Evolutionary conservation across 2,329 filamentous ascomycete species (phyloP).

Genomic region (Alternaria hordeiaustralica): DNA sequence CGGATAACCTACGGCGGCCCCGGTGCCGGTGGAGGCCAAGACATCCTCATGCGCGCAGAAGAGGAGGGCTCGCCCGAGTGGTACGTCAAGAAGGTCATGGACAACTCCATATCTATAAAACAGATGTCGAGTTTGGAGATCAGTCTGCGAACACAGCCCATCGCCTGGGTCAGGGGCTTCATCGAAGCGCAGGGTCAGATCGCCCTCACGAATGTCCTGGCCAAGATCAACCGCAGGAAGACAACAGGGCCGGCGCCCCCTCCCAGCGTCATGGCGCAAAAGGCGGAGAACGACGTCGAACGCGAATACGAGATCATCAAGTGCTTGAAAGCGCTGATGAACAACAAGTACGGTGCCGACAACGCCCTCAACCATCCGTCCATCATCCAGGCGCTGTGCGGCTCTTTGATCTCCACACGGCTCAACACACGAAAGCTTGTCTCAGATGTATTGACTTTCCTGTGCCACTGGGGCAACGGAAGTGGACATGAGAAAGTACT

Average conservation of each 20-base stretch:
- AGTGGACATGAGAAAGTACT: constrained; percentile 92
- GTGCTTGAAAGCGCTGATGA: constrained; percentile 96
- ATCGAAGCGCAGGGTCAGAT: constrained; percentile 98
- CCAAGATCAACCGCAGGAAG: constrained; percentile 91
- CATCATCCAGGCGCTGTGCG: constrained; percentile 85
- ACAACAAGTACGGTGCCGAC: constrained; percentile 98
- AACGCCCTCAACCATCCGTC: constrained; percentile 91
- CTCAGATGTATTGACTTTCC: constrained; percentile 93
- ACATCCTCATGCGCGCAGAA: constrained; percentile 77
- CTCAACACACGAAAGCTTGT: constrained; percentile 92
- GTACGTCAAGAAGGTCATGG: constrained; percentile 97
- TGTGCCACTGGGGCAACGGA: constrained; percentile 92
- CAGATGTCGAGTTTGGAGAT: constrained; percentile 92
- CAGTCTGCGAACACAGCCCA: constrained; percentile 93
- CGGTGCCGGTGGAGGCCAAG: constrained; percentile 51
- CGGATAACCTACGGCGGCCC: constrained; percentile 65
- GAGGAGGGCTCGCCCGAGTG: constrained; percentile 97
- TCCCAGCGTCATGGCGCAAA: constrained; percentile 58
- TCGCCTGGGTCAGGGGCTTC: constrained; percentile 94
- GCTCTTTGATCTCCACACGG: constrained; percentile 84
- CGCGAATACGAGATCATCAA: constrained; percentile 97
- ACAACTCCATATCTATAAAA: constrained; percentile 90
- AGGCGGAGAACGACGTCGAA: constrained; percentile 78
- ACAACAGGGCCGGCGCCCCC: constrained; percentile 73
- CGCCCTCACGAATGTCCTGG: constrained; percentile 88